Conservation (phyloP, 1,284 basidiomycete species). For the Anthracocystis panici-leucophaei region DNA sequence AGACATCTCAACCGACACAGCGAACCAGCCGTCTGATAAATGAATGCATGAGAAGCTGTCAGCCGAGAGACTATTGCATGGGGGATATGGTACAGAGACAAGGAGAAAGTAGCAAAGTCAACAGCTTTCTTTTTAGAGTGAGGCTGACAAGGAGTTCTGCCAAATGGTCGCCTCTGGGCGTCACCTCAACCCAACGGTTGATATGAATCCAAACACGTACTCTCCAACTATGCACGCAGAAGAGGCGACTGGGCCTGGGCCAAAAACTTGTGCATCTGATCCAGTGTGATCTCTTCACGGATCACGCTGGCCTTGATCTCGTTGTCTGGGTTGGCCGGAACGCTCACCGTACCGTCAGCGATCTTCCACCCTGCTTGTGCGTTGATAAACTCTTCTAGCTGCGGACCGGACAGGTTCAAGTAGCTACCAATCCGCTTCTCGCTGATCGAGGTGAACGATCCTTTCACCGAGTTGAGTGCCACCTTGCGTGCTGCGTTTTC, state of each 20-base stretch:
- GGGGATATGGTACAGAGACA: constrained; percentile 46
- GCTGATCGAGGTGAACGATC: constrained; percentile 82
- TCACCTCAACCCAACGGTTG: neutral
- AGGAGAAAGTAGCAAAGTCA: constrained; percentile 19
- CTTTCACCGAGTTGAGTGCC: constrained; percentile 80
- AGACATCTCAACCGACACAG: neutral
- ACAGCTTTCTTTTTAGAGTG: constrained; percentile 9
- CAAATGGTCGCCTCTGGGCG: neutral
- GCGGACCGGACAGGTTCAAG: constrained; percentile 78
- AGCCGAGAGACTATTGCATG: constrained; percentile 39
- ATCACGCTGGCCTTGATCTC: constrained; percentile 93
- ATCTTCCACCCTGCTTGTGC: constrained; percentile 81
- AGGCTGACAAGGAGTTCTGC: neutral
- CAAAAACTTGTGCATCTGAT: constrained; percentile 71
- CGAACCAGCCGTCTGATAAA: neutral
- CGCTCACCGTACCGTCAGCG: constrained; percentile 77
- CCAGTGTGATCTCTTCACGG: constrained; percentile 87
- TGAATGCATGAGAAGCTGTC: constrained; percentile 5
- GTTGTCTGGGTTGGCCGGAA: constrained; percentile 77
- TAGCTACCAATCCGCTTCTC: constrained; percentile 79
- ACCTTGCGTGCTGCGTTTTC: constrained; percentile 83
- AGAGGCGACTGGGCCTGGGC: constrained; percentile 56
- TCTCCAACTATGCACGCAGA: constrained; percentile 27
- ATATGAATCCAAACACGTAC: no score
- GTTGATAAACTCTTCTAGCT: constrained; percentile 76